Percentiles rank a stretch among this genome's conserved stretches.
Evolutionary conservation across 176 grass and related monocot genomes (phyloP).

Genomic region (bread wheat (Triticum aestivum)): IWGSC_CS_RefSeq_v2.1 NC_057803.1:610892574-610893073

Average conservation of each 20-base stretch:
- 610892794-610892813: constrained; percentile 19
- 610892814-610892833: background rate
- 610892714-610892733: background rate
- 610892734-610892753: background rate
- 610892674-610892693: background rate
- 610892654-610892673: background rate
- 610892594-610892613: background rate
- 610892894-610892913: background rate
- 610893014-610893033: background rate
- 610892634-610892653: background rate
- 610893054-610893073: background rate
- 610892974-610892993: background rate
- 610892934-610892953: background rate
- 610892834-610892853: background rate
- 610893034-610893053: background rate
- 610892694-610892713: background rate
- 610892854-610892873: background rate
- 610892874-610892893: background rate
- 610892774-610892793: background rate
- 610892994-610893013: background rate
- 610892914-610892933: background rate
- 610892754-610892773: background rate
- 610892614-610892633: background rate
- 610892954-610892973: constrained; percentile 11
- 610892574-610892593: background rate